Evolutionary conservation across 805 yeast species (phyloP), one percentile per base, ranked within the genome.

Genomic region (Hanseniaspora lachancei): DNA sequence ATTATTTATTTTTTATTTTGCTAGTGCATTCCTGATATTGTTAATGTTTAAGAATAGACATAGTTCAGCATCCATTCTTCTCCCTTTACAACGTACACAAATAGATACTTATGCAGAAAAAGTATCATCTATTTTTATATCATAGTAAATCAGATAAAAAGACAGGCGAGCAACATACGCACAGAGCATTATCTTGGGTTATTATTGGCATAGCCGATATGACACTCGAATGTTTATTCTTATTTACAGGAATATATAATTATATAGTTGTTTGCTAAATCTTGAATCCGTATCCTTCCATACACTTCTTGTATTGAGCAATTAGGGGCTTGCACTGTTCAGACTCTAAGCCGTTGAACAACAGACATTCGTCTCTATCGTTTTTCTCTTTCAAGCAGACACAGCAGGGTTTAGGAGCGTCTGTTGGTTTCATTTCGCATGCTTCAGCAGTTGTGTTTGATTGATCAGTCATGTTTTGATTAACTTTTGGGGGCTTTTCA

Each of bases 351-450:
- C 96, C 96, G 63, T 86, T 81, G 61, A 79, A 71, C 60, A 91
- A 75, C 57, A 91, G 72, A 67, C 97, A 93, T 64, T 89, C 89
- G 64, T 91, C 98, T 65, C 97, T 78, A 24, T 72, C 68, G 58
- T 83, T 77, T 70, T 88, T 88, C 65, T 88, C 88, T 36, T 84
- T 85, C 62, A 82, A 78, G 70, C 97, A 93, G 23, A 91, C 97
- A 66, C 97, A 91, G 71, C 98, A 91, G 58, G 98, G 97, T 72
- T 89, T 91, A 60, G 95, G 95, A 66, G 87, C 83, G 18, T 54
- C 57, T 20, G 48, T 38, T 23, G 53, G 49, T 20, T 48, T 47
- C n/a, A 47, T 15, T 38, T 54, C 52, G 18, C 52, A 48, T 3
- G 36, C 49, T 35, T 54, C 51, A 20, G 38, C 44, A 27, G 32